These are phyloP conservation scores for Tylopilus cervinicoccineus DNA, from an alignment of 768 basidiomycete species.

Conservation along the genomic window DNA sequence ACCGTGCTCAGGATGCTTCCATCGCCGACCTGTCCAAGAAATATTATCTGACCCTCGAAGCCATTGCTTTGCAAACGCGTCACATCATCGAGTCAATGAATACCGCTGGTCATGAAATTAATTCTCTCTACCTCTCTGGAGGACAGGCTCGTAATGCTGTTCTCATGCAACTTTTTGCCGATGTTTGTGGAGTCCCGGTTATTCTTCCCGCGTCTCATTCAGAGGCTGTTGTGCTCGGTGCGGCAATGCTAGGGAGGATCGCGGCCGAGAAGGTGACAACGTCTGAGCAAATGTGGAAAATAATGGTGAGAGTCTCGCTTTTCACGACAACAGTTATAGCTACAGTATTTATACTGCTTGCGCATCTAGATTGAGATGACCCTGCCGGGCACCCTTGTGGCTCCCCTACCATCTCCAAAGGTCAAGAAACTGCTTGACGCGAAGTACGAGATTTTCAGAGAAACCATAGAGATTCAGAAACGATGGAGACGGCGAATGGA, in stretches of 20 bases:
- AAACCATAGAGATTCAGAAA: constrained; percentile 84
- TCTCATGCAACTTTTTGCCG: constrained; percentile 87
- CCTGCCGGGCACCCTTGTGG: constrained; percentile 67
- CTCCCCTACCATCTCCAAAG: constrained; percentile 53
- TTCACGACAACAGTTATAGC: background rate
- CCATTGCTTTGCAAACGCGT: constrained; percentile 90
- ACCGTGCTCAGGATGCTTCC: constrained; percentile 51
- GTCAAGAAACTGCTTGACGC: constrained; percentile 79
- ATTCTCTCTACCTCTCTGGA: constrained; percentile 87
- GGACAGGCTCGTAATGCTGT: constrained; percentile 88
- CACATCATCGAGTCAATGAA: constrained; percentile 94
- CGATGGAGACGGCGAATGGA: constrained; percentile 82
- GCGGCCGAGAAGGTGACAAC: constrained; percentile 62
- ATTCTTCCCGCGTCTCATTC: constrained; percentile 74
- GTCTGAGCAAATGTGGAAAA: constrained; percentile 76
- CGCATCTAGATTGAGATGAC: constrained; percentile 82
- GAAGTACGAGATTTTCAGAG: constrained; percentile 92
- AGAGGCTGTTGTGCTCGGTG: constrained; percentile 86
- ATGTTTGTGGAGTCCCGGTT: constrained; percentile 78
- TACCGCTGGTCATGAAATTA: constrained; percentile 75
- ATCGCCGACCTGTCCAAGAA: constrained; percentile 82
- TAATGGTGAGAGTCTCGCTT: constrained; percentile 59
- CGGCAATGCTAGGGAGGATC: constrained; percentile 90
- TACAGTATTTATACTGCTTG: background rate
- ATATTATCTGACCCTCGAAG: constrained; percentile 88